Conservation (phyloP, 129 eudicot species). For the Tagetes erecta region DNA sequence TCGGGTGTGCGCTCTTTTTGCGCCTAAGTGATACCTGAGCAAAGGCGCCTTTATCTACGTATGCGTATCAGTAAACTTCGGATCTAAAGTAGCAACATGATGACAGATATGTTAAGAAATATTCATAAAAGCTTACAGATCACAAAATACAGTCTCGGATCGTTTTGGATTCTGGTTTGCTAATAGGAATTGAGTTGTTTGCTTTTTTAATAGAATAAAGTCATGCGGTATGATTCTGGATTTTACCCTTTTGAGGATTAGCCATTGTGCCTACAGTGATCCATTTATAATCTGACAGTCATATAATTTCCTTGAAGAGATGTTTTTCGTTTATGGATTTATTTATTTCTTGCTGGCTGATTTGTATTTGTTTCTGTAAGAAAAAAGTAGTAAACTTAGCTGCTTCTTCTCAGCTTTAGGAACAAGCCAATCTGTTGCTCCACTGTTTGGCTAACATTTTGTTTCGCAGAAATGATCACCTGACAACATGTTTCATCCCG, state of each 20-base stretch:
- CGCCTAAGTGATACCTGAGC: background rate
- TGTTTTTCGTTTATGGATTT: background rate
- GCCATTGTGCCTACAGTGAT: background rate
- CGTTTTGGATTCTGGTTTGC: background rate
- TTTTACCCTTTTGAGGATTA: background rate
- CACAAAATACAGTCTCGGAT: background rate
- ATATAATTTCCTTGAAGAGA: background rate
- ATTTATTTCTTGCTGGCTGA: background rate
- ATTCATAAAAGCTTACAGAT: background rate
- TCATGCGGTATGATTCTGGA: background rate
- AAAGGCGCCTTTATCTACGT: background rate
- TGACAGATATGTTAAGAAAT: conserved; percentile 3
- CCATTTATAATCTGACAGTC: background rate
- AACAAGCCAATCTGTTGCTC: background rate
- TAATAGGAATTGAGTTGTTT: background rate
- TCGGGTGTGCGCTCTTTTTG: background rate
- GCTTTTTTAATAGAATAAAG: background rate
- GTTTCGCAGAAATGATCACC: background rate
- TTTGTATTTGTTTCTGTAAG: background rate
- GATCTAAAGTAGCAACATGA: background rate
- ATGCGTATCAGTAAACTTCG: background rate
- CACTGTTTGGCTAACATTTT: background rate
- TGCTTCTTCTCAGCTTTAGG: background rate
- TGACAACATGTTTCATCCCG: background rate
- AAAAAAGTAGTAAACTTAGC: background rate